phyloP scores from a whole-genome alignment of 257 asterid genomes.

The Nyctanthes arbortristis region DNA sequence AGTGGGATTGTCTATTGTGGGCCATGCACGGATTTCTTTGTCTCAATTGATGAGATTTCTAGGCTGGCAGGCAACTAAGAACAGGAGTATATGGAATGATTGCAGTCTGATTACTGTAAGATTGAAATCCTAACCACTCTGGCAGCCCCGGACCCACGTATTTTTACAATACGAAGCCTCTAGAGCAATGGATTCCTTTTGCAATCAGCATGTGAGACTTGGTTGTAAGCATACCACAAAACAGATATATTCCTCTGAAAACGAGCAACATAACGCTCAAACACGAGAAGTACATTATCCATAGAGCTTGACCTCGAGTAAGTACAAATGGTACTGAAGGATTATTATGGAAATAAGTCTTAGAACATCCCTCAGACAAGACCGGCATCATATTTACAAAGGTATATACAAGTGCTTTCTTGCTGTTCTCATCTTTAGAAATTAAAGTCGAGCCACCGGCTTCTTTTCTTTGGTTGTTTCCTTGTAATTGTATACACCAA shows the following conservation, averaged over 20 bases:
- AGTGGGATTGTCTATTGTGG: slow-evolving; percentile 14
- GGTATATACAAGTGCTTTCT: neutral
- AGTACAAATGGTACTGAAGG: slow-evolving; percentile 7
- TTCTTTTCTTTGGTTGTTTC: slow-evolving; percentile 25
- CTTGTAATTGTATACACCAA: slow-evolving; percentile 71
- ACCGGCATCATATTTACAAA: slow-evolving; percentile 1
- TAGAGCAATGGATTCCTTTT: neutral
- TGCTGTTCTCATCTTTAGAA: neutral
- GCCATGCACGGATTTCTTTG: slow-evolving; percentile 10
- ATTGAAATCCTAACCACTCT: neutral
- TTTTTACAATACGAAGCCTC: neutral
- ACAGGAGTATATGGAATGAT: neutral
- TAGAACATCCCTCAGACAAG: slow-evolving; percentile 11
- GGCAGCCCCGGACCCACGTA: too few relatives aligned
- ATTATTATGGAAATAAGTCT: neutral
- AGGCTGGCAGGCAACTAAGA: slow-evolving; percentile 28
- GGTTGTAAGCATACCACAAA: neutral
- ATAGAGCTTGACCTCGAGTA: neutral
- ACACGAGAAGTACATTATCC: neutral
- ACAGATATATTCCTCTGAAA: neutral
- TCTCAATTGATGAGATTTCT: neutral
- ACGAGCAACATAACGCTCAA: neutral
- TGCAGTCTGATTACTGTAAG: neutral
- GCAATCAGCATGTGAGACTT: neutral
- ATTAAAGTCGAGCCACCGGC: slow-evolving; percentile 42